These are phyloP conservation scores for Penicilliopsis zonata DNA, from an alignment of 495 filamentous ascomycete genomes.

Conservation along the genomic window DNA sequence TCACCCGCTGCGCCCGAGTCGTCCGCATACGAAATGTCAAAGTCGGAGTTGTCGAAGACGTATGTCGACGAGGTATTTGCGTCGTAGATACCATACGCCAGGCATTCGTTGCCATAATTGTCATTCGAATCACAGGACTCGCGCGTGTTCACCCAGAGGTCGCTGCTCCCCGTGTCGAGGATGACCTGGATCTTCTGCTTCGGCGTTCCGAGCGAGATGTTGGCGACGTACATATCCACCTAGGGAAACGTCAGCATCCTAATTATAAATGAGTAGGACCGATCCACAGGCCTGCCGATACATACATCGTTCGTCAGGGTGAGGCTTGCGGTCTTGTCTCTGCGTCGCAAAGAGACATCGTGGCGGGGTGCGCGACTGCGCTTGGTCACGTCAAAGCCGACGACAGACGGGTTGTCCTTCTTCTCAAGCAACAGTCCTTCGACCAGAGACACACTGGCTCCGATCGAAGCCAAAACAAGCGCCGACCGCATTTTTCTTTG, in stretches of 20 bases:
- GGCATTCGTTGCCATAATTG: background rate
- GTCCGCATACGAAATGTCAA: conserved; percentile 75
- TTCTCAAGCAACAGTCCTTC: no score
- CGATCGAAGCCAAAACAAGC: no score
- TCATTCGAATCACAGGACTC: conserved; percentile 5
- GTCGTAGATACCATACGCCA: conserved; percentile 38
- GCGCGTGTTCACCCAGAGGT: conserved; percentile 55
- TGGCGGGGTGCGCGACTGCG: background rate
- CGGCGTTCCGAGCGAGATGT: conserved; percentile 53
- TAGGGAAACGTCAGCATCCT: no score
- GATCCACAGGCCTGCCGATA: background rate
- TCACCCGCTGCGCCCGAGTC: conserved; percentile 58
- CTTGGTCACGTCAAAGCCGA: background rate
- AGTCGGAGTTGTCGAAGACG: conserved; percentile 48
- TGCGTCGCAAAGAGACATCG: no score
- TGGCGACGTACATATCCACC: conserved; percentile 41
- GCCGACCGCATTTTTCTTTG: no score
- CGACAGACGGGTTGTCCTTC: background rate
- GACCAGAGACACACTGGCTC: no score
- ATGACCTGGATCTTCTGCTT: conserved; percentile 40
- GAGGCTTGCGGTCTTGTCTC: no score
- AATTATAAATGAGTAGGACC: background rate
- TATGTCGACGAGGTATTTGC: conserved; percentile 57
- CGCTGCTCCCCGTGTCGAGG: conserved; percentile 65
- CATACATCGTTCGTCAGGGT: background rate